Base-by-base conservation (phyloP, 2,329 filamentous ascomycete genomes). In the Metarhizium guizhouense region DNA sequence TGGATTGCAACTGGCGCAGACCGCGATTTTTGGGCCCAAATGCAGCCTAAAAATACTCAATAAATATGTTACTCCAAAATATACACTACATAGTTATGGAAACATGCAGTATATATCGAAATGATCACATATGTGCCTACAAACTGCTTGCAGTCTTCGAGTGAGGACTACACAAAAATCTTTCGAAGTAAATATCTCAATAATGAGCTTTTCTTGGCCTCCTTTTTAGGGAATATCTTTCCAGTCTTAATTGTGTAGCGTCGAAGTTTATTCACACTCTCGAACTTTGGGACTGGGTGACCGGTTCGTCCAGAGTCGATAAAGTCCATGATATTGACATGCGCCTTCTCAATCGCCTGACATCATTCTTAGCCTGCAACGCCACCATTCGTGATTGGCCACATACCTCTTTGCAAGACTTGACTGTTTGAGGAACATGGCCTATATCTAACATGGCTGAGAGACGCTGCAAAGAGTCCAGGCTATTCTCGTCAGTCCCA, bases 271-370 rank as follows among this genome's bases (percentile, higher is more conserved):
- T 2, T 2, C 10, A 45, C n/a, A 7, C 4, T 14, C 6, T 6
- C 2, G 38, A 56, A 56, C n/a, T 25, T 38, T 18, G 8, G 51
- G 0, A 56, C n/a, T 4, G 54, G 51, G 1, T 20, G 6, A 4
- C 54, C 54, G 6, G 54, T 56, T 18, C 54, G 51, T 38, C 50
- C 50, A 4, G 43, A 53, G n/a, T 56, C 54, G 6, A 56, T 30
- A 53, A 56, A 56, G 42, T 56, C 54, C 16, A 56, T 50, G 7
- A 56, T 56, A 18, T 56, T 56, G 25, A 56, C 54, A 6, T 56
- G 47, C n/a, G 38, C n/a, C 18, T 48, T 49, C 14, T 14, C 7
- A 2, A 53, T 34, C 3, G 45, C 54, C 51, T 53, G 13, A 20
- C 20, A 20, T 20, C 20, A 20, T 20, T 20, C 20, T 20, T 20